Base-by-base conservation (phyloP, 1,139 yeast genomes). In the Yamadazyma conglobata region DNA sequence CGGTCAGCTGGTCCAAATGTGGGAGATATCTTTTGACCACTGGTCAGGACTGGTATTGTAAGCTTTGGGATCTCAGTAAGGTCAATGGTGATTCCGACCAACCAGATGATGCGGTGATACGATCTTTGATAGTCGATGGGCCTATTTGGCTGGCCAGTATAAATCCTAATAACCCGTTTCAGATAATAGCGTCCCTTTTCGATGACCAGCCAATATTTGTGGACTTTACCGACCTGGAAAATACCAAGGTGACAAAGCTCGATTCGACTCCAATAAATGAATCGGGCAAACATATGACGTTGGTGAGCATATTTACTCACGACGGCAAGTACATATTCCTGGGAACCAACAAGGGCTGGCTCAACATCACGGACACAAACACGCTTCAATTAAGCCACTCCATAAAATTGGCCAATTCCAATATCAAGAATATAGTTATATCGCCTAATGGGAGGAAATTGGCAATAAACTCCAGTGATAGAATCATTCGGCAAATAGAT, bases 11-110 rank as follows among this genome's bases (percentile, higher is more conserved):
- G 97, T 78, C 94, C 0, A 46, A 49, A 0, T 74, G 82, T 50
- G 95, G 95, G 0, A 57, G 86, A 17, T 86, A 73, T 43, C 48
- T 89, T 5, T 60, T 89, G 7, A 71, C 86, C 2, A 67, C 89
- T n/a, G 77, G 93, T 0, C 76, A 89, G 44, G 97, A 91, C 52
- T 88, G 95, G 94, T 70, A 70, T 34, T 73, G 83, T 30, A 76
- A 83, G 33, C 52, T 88, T 24, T 88, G 96, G 96, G 96, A 87
- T 56, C 58, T 89, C 41, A 46, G 57, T 20, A 50, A 57, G 29
- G 59, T 54, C 28, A 61, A 61, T 35, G 28, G 24, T 8, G 35
- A 28, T 20, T 24, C 33, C n/a, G 27, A 26, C 10, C 24, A 25
- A 3, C 28, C 26, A n/a, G n/a, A n/a, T n/a, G n/a, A n/a, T 6